A percentile compares a stretch with the other conserved stretches of the same genome.
Conservation (phyloP, 441 rosid genomes). For the Populus hybrid region DNA sequence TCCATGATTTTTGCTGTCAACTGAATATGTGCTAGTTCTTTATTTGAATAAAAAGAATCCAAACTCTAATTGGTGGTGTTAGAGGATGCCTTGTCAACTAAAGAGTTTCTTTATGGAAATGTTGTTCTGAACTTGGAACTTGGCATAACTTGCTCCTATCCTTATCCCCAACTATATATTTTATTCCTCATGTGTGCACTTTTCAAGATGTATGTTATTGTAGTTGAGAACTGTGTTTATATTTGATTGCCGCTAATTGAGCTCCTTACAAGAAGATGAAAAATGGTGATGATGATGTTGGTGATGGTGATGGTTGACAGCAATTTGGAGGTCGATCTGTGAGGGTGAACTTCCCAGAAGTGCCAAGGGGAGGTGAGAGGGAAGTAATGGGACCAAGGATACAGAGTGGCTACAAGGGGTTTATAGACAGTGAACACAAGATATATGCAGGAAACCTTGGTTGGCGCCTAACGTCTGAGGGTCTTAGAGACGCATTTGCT, state of each 20-base stretch:
- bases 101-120: not conserved
- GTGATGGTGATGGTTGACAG: conserved; percentile 30
- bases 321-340: conserved; percentile 77
- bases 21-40: not conserved
- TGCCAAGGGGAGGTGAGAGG: conserved; percentile 86
- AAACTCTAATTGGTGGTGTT: not conserved
- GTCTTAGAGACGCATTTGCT: conserved; percentile 68
- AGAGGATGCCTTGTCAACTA: not conserved
- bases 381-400: conserved; percentile 59
- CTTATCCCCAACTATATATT: not conserved
- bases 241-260: not conserved
- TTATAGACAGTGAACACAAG: conserved; percentile 74
- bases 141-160: not conserved
- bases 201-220: not conserved
- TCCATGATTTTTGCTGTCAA: not conserved
- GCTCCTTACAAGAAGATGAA: not conserved
- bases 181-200: not conserved
- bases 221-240: not conserved
- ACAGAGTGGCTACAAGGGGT: conserved; percentile 42
- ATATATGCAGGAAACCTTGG: conserved; percentile 89
- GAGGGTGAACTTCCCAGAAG: conserved; percentile 89
- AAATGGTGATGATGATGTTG: not conserved
- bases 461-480: conserved; percentile 71
- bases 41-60: not conserved
- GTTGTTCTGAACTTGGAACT: not conserved